A percentile compares a stretch with the other conserved stretches of the same genome.
These are phyloP conservation scores for Colletotrichum euphorbiae DNA, from an alignment of 2,329 filamentous ascomycete species.

Conservation along the genomic window DNA sequence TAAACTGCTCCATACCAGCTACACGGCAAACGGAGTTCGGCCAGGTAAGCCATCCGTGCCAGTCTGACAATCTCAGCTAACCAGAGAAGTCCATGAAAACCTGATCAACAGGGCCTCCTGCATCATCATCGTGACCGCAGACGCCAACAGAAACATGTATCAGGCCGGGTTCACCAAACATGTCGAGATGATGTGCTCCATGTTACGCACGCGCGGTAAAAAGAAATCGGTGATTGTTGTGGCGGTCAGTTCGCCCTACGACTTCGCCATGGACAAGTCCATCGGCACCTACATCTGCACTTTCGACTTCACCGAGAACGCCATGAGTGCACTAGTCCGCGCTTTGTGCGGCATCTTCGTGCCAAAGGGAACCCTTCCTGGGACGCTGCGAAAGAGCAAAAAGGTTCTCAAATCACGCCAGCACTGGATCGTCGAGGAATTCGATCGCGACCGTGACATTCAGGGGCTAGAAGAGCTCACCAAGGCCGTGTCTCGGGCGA, in stretches of 20 bases:
- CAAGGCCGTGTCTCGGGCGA: constrained; percentile 74
- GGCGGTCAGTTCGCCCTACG: constrained; percentile 94
- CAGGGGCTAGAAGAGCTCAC: constrained; percentile 81
- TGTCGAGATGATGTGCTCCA: constrained; percentile 93
- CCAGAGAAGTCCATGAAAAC: constrained; percentile 79
- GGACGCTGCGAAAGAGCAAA: constrained; percentile 87
- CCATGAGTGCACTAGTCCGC: constrained; percentile 84
- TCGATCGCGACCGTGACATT: constrained; percentile 82
- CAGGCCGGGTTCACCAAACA: constrained; percentile 97
- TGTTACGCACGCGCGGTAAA: constrained; percentile 79
- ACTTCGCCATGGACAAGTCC: constrained; percentile 91
- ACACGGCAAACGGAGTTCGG: constrained; percentile 91
- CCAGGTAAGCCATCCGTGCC: constrained; percentile 61
- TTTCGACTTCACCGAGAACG: constrained; percentile 95
- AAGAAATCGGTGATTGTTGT: constrained; percentile 93
- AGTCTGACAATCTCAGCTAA: constrained; percentile 24
- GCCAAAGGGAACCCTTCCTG: constrained; percentile 70
- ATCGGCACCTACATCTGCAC: constrained; percentile 96
- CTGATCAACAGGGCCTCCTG: constrained; percentile 88
- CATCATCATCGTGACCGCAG: constrained; percentile 91
- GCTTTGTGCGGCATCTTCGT: constrained; percentile 82
- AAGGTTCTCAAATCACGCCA: constrained; percentile 90
- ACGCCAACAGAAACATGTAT: constrained; percentile 93
- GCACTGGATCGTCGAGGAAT: constrained; percentile 93
- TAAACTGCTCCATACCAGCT: constrained; percentile 91